Conservation (phyloP, 805 yeast genomes). For the Brettanomyces nanus region DNA sequence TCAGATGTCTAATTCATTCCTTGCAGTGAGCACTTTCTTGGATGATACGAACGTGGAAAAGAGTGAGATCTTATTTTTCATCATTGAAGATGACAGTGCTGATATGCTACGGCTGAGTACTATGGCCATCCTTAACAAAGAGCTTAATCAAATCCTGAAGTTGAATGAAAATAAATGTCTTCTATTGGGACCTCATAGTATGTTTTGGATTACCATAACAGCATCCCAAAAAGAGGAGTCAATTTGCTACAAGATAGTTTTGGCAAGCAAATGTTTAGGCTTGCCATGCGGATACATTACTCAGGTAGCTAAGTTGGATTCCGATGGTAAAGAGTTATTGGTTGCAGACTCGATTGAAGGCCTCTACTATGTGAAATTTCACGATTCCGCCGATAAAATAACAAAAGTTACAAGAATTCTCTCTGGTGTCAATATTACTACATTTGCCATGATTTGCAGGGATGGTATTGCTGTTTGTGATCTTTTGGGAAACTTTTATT, state of each 20-base stretch:
- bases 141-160: conserved; percentile 1
- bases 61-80: conserved; percentile 11
- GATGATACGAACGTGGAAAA: conserved; percentile 6
- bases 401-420: not conserved
- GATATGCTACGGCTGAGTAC: conserved; percentile 7
- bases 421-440: conserved; percentile 5
- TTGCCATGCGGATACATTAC: conserved; percentile 5
- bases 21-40: conserved; percentile 7
- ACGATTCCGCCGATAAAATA: conserved; percentile 2
- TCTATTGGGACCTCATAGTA: conserved; percentile 10
- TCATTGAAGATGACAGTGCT: conserved; percentile 6
- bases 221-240: conserved; percentile 4
- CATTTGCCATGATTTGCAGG: conserved; percentile 6
- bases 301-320: conserved; percentile 1
- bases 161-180: conserved; percentile 5
- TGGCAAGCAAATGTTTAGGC: not conserved
- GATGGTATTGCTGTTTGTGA: conserved; percentile 18
- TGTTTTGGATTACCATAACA: conserved; percentile 7
- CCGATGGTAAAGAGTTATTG: conserved; percentile 5
- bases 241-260: conserved; percentile 5
- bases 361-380: conserved; percentile 8
- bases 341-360: conserved; percentile 19
- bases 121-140: conserved; percentile 9
- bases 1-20: conserved; percentile 7
- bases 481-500: conserved; percentile 17